Evolutionary conservation across 345 rosid genomes (phyloP).

Genomic region (Arabidopsis suecica): DNA sequence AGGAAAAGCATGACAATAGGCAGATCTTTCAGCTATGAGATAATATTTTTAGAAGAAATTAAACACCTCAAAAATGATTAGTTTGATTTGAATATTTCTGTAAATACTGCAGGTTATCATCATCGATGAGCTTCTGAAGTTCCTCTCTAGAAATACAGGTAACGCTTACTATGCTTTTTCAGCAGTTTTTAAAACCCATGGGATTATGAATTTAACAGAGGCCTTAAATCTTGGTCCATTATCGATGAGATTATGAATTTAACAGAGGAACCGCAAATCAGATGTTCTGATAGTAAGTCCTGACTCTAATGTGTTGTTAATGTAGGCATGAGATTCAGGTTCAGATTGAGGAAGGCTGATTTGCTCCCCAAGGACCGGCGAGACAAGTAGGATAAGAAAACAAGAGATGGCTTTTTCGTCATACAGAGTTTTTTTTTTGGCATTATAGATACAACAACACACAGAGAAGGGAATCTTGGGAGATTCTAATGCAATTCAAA

Average conservation of each 20-base stretch:
- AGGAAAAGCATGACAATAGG: not conserved
- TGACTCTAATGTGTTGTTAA: slow-evolving; percentile 25
- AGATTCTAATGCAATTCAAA: slow-evolving; percentile 34
- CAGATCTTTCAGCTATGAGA: slow-evolving; percentile 13
- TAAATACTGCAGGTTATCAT: slow-evolving; percentile 71
- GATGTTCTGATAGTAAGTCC: slow-evolving; percentile 1
- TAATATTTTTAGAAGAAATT: not conserved
- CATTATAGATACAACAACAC: slow-evolving; percentile 28
- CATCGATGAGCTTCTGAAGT: slow-evolving; percentile 91
- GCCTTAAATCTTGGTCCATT: not conserved
- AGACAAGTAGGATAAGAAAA: slow-evolving; percentile 56
- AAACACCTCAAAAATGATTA: slow-evolving; percentile 6
- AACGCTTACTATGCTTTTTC: slow-evolving; percentile 21
- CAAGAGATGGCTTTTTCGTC: slow-evolving; percentile 28
- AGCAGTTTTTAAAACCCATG: not conserved
- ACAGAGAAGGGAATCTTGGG: slow-evolving; percentile 18
- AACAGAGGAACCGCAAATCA: not conserved
- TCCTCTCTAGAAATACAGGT: slow-evolving; percentile 78
- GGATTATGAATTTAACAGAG: not conserved
- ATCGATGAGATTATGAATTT: not conserved
- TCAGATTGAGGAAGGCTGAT: slow-evolving; percentile 78
- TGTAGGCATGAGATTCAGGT: slow-evolving; percentile 75
- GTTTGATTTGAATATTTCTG: not conserved
- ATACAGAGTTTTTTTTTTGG: slow-evolving; percentile 40
- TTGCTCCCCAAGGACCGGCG: slow-evolving; percentile 80